Conservation (phyloP, 345 rosid species). For the Dovyalis caffra region DNA sequence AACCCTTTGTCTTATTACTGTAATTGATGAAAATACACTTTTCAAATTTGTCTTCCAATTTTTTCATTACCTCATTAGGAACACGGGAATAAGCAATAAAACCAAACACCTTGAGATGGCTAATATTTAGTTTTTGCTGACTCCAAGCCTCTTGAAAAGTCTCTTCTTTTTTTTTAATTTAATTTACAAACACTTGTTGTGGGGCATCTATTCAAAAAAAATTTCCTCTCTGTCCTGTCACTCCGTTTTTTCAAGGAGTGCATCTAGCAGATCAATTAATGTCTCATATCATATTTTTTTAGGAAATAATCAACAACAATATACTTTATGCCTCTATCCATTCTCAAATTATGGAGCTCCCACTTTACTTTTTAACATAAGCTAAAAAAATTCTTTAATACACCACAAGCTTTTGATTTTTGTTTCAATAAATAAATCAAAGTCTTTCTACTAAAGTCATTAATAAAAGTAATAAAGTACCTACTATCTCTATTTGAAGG, state of each 20-base stretch:
- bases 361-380: not conserved
- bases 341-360: not conserved
- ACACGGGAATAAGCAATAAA: not conserved
- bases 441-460: not conserved
- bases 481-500: not conserved
- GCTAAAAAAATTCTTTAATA: not conserved
- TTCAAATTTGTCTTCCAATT: not conserved
- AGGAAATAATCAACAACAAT: not conserved
- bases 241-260: not conserved
- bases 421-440: not conserved
- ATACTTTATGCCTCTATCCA: not conserved
- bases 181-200: not conserved
- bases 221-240: not conserved
- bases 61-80: not conserved
- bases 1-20: no score
- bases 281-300: not conserved
- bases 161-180: not conserved
- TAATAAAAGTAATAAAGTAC: not conserved
- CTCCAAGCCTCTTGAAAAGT: not conserved
- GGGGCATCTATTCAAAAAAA: conserved; percentile 8
- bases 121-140: not conserved
- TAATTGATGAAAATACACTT: no score
- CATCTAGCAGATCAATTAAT: not conserved
- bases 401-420: not conserved
- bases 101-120: no score